Conservation (phyloP, 139 green algal genomes). For the Tetradesmus obliquus region DNA sequence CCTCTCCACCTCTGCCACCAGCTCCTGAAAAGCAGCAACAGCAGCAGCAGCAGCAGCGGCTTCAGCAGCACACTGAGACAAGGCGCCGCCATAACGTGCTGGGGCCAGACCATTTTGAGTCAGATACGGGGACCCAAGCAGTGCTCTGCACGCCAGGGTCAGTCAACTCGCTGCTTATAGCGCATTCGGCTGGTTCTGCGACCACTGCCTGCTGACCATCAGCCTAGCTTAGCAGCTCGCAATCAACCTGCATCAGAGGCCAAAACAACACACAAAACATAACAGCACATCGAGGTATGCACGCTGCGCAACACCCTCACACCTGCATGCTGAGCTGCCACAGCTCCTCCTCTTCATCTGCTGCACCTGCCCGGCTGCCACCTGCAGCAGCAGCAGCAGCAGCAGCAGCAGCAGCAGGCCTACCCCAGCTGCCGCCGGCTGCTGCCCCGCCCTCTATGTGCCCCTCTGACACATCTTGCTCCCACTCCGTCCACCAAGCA, state of each 20-base stretch:
- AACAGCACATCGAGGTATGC: background rate
- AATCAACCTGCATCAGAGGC: too few species aligned
- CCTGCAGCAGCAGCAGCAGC: background rate
- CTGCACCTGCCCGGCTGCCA: background rate
- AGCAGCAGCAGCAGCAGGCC: background rate
- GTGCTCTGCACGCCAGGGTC: too few species aligned
- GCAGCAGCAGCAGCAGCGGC: background rate
- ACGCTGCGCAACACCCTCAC: background rate
- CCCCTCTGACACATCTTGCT: constrained; percentile 1
- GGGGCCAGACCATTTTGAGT: background rate
- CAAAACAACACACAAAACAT: background rate
- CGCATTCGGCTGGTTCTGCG: too few species aligned
- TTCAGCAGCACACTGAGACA: background rate
- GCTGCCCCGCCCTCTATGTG: background rate
- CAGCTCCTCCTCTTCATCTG: constrained; percentile 16
- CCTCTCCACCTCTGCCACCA: constrained; percentile 18
- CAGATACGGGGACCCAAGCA: too few species aligned
- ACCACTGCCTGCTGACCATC: too few species aligned
- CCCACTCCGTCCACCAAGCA: constrained; percentile 38
- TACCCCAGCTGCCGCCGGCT: background rate
- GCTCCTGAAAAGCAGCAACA: constrained; percentile 1
- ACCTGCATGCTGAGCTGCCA: constrained; percentile 29
- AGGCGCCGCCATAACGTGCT: background rate
- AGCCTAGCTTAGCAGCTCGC: too few species aligned
- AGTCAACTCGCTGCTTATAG: too few species aligned